Evolutionary conservation across 2,329 filamentous ascomycete species (phyloP).

Genomic region (Samsoniella hepiali): DNA sequence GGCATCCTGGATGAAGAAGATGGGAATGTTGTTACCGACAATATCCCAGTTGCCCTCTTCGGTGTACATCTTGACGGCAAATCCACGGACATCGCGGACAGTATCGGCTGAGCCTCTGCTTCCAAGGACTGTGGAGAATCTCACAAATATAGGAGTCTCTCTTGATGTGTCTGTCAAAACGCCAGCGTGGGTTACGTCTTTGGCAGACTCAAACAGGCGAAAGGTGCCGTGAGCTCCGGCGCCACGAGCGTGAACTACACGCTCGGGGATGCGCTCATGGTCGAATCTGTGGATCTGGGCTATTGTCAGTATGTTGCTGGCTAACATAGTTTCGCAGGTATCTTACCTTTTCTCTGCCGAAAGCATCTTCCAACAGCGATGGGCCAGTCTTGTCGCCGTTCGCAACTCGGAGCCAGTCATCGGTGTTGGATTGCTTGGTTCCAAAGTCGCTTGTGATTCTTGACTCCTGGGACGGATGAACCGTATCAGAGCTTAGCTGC

Average conservation of each 20-base stretch:
- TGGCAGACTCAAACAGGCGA: constrained; percentile 61
- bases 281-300: constrained; percentile 70
- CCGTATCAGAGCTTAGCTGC: constrained; percentile 57
- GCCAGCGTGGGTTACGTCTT: constrained; percentile 64
- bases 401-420: constrained; percentile 71
- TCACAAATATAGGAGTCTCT: constrained; percentile 64
- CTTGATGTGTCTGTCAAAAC: constrained; percentile 56
- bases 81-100: constrained; percentile 78
- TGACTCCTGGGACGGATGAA: constrained; percentile 55
- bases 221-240: constrained; percentile 70
- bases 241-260: constrained; percentile 68
- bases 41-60: constrained; percentile 75
- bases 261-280: constrained; percentile 57
- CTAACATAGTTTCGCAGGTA: background rate
- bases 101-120: constrained; percentile 75
- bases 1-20: constrained; percentile 74
- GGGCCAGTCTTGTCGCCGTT: constrained; percentile 64
- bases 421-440: constrained; percentile 67
- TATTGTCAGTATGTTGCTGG: background rate
- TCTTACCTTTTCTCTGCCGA: constrained; percentile 68
- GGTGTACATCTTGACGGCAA: constrained; percentile 66
- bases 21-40: constrained; percentile 70
- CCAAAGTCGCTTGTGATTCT: constrained; percentile 76
- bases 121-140: constrained; percentile 76
- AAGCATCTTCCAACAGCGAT: constrained; percentile 66